phyloP scores from a whole-genome alignment of 2,329 filamentous ascomycete genomes.

The Didymella arachidicola region DNA sequence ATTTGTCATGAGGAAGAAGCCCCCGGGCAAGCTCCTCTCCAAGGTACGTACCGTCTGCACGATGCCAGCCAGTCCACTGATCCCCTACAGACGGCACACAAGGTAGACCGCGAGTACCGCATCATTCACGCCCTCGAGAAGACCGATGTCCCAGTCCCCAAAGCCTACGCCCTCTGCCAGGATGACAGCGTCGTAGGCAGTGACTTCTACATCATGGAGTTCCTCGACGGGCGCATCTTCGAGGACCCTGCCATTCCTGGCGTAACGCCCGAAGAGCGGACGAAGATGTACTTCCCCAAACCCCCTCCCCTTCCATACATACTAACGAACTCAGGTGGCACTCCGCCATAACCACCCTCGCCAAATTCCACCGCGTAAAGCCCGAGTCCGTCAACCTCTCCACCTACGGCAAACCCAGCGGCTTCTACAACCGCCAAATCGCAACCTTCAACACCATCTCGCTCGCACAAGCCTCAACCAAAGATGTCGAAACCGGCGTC shows the following conservation, averaged over 20 bases:
- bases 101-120: slow-evolving; percentile 94
- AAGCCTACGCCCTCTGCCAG: slow-evolving; percentile 84
- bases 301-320: background rate
- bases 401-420: slow-evolving; percentile 73
- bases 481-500: slow-evolving; percentile 78
- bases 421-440: slow-evolving; percentile 88
- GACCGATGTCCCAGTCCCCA: slow-evolving; percentile 86
- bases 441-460: slow-evolving; percentile 83
- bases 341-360: slow-evolving; percentile 82
- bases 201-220: slow-evolving; percentile 97
- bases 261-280: slow-evolving; percentile 72
- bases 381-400: slow-evolving; percentile 72
- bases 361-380: slow-evolving; percentile 80
- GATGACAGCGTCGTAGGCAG: slow-evolving; percentile 83
- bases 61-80: background rate
- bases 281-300: slow-evolving; percentile 65
- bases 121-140: slow-evolving; percentile 82
- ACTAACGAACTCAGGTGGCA: slow-evolving; percentile 68
- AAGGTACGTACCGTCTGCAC: slow-evolving; percentile 23
- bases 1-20: slow-evolving; percentile 97
- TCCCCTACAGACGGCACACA: slow-evolving; percentile 79
- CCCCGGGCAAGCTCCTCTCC: slow-evolving; percentile 90
- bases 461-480: slow-evolving; percentile 74
- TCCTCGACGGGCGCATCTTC: slow-evolving; percentile 91
- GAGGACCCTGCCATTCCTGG: slow-evolving; percentile 84